Evolutionary conservation across 1,284 basidiomycete genomes (phyloP).

Genomic region (Heterobasidion parviporum): DNA sequence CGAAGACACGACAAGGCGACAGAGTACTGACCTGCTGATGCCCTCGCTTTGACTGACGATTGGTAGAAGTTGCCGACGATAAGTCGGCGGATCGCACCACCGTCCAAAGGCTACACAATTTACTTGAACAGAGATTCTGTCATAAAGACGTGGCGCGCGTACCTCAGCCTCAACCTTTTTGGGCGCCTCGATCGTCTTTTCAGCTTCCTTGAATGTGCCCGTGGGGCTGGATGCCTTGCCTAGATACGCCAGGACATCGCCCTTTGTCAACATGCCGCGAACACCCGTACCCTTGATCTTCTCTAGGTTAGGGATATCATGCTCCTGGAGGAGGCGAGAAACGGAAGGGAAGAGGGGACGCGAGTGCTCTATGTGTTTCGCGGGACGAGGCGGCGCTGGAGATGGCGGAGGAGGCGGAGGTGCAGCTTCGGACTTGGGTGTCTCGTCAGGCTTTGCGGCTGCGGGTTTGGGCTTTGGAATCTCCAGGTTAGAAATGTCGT

Average conservation of each 20-base stretch:
- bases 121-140: neutral
- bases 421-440: constrained; percentile 19
- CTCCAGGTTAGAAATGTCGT: constrained; percentile 84
- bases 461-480: constrained; percentile 40
- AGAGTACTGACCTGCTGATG: constrained; percentile 25
- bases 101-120: constrained; percentile 51
- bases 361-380: constrained; percentile 37
- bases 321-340: constrained; percentile 56
- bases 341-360: constrained; percentile 75
- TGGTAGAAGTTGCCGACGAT: constrained; percentile 67
- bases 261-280: constrained; percentile 87
- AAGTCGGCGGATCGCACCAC: constrained; percentile 57
- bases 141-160: neutral
- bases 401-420: constrained; percentile 24
- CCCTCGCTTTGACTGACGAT: constrained; percentile 45
- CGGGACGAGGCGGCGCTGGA: constrained; percentile 19
- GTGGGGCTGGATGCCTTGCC: constrained; percentile 75
- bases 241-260: constrained; percentile 76
- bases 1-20: neutral
- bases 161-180: neutral
- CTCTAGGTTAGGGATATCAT: constrained; percentile 45
- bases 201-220: constrained; percentile 55
- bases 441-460: constrained; percentile 15
- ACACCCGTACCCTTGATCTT: constrained; percentile 73
- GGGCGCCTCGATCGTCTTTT: constrained; percentile 15